Evolutionary conservation across 2,329 filamentous ascomycete species (phyloP).

Genomic region (Stemphylium beticola): DNA sequence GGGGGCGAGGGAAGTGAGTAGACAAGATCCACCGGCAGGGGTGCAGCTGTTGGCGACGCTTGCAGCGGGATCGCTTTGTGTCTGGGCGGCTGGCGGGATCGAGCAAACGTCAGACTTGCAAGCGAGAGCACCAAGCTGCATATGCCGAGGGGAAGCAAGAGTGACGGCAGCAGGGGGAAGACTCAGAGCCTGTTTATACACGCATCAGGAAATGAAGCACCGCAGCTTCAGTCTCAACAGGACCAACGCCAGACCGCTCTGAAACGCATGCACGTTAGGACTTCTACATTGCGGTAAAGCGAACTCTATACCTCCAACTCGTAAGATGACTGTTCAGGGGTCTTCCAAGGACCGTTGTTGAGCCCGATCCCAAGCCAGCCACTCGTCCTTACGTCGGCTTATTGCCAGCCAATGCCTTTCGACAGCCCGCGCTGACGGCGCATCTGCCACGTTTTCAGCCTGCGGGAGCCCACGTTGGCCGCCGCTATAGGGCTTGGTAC

Average conservation of each 20-base stretch:
- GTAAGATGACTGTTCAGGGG: slow-evolving; percentile 16
- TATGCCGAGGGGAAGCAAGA: too few relatives aligned
- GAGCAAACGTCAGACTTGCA: slow-evolving; percentile 7
- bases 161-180: too few relatives aligned
- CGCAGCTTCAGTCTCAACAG: too few relatives aligned
- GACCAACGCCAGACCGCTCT: slow-evolving; percentile 4
- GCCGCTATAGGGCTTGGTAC: slow-evolving; percentile 10
- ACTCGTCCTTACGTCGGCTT: neutral
- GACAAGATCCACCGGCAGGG: slow-evolving; percentile 25
- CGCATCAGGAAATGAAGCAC: too few relatives aligned
- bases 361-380: neutral
- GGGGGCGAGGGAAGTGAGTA: slow-evolving; percentile 27
- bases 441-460: slow-evolving; percentile 13
- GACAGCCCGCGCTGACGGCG: slow-evolving; percentile 5
- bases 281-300: slow-evolving; percentile 18
- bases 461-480: slow-evolving; percentile 15
- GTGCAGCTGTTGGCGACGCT: neutral
- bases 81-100: neutral
- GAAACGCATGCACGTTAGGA: slow-evolving; percentile 25
- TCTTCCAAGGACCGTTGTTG: neutral
- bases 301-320: slow-evolving; percentile 23
- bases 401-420: neutral
- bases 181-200: too few relatives aligned
- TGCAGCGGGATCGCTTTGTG: slow-evolving; percentile 5
- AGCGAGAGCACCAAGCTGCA: neutral